Base-by-base conservation (phyloP, 768 basidiomycete genomes). In the Tricholoma bakamatsutake region DNA sequence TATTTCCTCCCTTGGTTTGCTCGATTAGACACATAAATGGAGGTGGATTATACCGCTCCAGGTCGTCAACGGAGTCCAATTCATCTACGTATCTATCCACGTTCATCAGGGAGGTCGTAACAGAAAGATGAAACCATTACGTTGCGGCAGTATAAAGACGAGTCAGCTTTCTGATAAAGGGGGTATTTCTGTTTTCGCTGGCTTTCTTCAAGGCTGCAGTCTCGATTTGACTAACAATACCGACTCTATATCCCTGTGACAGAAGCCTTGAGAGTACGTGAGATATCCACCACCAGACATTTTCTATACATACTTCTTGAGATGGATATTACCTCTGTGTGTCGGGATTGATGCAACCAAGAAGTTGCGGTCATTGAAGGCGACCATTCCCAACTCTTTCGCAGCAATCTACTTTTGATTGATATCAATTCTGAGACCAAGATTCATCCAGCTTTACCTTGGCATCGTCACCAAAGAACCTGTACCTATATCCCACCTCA, bases 171-270 rank as follows among this genome's bases (percentile, higher is more conserved):
- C 93, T 79, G 21, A 83, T 81, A 62, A 95, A 96, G 0, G 84
- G 80, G 0, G 79, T 76, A 60, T 85, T 87, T 52, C 83, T 80
- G 57, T 84, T 93, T 57, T 89, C 87, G 48, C 89, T 76, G 2
- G 76, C 83, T 71, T 90, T 93, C 73, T 95, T 95, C 49, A 95
- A 76, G 0, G 93, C 93, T 15, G 93, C 90, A 0, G 93, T 94
- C 69, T 95, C 93, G 0, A 78, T 80, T 65, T 95, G 93, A 21
- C 83, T 76, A 1, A 93, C 85, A 28, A 95, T 80, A 2, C 93
- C 93, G 35, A 93, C 91, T 68, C 88, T 86, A 66, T 91, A 76
- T 0, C 92, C 93, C 56, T 81, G 80, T 4, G 88, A 83, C 28
- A 95, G 74, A 13, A 95, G 75, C 58, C 92, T 72, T 21, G 24